Evolutionary conservation across 1,284 basidiomycete species (phyloP), one percentile per base, ranked within the genome.

Genomic region (Sporisorium graminicola): DNA sequence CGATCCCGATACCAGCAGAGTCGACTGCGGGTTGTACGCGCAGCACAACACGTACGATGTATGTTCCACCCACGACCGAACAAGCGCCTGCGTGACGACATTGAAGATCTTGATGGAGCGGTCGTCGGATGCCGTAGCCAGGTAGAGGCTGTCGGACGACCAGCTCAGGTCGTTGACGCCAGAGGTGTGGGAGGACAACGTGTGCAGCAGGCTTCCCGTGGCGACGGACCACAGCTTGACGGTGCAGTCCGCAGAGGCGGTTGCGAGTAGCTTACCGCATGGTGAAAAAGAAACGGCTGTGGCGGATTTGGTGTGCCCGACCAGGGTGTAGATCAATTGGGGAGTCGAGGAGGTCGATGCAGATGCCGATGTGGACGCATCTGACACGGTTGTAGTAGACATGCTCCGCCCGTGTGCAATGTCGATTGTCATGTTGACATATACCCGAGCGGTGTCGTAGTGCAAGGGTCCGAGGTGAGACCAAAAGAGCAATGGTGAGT

Each of bases 1-100:
- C 1, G 92, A 92, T 16, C 95, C 96, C 26, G 93, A 95, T 13
- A 93, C 95, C 37, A 98, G 87, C 35, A 99, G 87, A 82, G 94
- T 96, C 0, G 92, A 92, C 74, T 91, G 90, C 0, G 94, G 94
- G 79, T 93, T 95, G 87, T 92, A 98, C 74, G 94, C 92, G 9
- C 96, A 89, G 74, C 94, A 95, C 75, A 98, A 94, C 0, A 98
- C 94, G 75, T 94, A 94, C 78, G 94, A 95, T 2, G 95, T 95
- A 82, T 99, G 96, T 0, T 93, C 93, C 43, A 88, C 87, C 8
- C 97, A 77, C 26, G 49, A 57, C 18, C 80, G 74, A 4, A 78
- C 58, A 29, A 75, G 58, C 3, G 13, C 13, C 1, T 65, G 58
- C 2, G 72, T 71, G 16, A 54, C n/a, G 2, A 64, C 65, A 40